Evolutionary conservation across 2,329 filamentous ascomycete genomes (phyloP).

Genomic region (Mariannaea sp.): DNA sequence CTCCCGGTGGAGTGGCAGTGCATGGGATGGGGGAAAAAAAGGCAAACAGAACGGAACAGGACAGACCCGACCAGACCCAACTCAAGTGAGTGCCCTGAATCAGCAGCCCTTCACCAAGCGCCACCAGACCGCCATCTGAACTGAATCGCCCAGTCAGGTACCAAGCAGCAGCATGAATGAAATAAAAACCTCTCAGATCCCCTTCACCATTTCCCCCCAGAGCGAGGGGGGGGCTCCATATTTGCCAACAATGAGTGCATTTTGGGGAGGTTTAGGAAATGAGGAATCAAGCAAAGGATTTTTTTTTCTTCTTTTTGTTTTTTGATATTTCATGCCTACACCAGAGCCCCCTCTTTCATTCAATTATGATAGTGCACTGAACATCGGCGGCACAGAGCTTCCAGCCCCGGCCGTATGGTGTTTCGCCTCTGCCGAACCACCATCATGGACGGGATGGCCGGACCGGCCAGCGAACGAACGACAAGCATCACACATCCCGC

Average conservation of each 20-base stretch:
- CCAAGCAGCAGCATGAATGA: slow-evolving; percentile 23
- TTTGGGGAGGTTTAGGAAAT: neutral
- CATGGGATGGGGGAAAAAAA: neutral
- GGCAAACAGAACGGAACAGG: no score
- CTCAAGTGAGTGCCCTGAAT: slow-evolving; percentile 16
- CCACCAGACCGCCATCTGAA: slow-evolving; percentile 14
- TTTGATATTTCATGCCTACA: no score
- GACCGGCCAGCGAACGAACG: neutral
- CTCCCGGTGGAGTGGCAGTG: neutral
- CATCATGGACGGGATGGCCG: slow-evolving; percentile 9
- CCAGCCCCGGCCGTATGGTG: slow-evolving; percentile 1
- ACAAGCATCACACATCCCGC: neutral
- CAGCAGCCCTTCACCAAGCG: slow-evolving; percentile 12
- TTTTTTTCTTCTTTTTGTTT: no score
- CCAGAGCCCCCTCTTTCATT: neutral
- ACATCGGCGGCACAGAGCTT: slow-evolving; percentile 10
- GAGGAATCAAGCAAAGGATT: neutral
- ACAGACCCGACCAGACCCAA: neutral
- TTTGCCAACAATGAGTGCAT: neutral
- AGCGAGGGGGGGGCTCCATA: no score
- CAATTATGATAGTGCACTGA: slow-evolving; percentile 13
- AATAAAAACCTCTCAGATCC: slow-evolving; percentile 22
- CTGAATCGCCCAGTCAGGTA: slow-evolving; percentile 20
- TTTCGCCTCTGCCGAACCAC: slow-evolving; percentile 7
- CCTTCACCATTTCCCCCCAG: no score